Base-by-base conservation (phyloP, 306 rosid species). In the Sicyos edulis region DNA sequence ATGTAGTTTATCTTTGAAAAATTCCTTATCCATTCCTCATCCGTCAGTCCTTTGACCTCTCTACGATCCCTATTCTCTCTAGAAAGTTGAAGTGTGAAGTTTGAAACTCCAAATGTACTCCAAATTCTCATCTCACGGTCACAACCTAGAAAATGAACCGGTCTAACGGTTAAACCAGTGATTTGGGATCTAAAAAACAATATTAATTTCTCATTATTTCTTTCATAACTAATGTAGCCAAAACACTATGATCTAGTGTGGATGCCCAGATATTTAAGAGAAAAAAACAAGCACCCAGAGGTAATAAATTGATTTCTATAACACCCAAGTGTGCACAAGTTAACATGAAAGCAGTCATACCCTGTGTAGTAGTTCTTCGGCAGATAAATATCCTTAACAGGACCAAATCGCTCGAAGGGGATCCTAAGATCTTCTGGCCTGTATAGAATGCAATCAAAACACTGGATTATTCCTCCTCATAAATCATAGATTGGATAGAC, bases 331-430 rank as follows among this genome's bases (percentile, higher is more conserved):
- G 19, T 44, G 45, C 24, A 49, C 34, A 73, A 7, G 55, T 24
- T 64, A 2, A 9, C 16, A 65, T 50, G 37, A 50, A 74, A 15
- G 52, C 65, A 65, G 22, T 24, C 80, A 70, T 83, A 93, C 99
- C 97, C 88, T 51, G 96, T 91, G 82, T 91, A 79, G 76, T 87
- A 93, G 81, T 93, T 91, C 84, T 85, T 91, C 13, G 99, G 99
- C 62, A 93, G 92, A 85, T 93, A 93, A 51, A 93, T 97, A 74
- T 93, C 99, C 86, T 91, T 93, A 81, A 93, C 97, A 5, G 95
- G 92, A 67, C 99, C 99, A 86, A 10, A 93, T 34, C 99, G 96
- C 79, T 91, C 99, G 57, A 93, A 93, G 7, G 92, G 95, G 51
- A 7, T 74, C 88, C 96, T 86, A 34, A 89, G 97, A 81, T 89